Evolutionary conservation across 306 rosid genomes (phyloP).

Genomic region (Calophaca sinica): DNA sequence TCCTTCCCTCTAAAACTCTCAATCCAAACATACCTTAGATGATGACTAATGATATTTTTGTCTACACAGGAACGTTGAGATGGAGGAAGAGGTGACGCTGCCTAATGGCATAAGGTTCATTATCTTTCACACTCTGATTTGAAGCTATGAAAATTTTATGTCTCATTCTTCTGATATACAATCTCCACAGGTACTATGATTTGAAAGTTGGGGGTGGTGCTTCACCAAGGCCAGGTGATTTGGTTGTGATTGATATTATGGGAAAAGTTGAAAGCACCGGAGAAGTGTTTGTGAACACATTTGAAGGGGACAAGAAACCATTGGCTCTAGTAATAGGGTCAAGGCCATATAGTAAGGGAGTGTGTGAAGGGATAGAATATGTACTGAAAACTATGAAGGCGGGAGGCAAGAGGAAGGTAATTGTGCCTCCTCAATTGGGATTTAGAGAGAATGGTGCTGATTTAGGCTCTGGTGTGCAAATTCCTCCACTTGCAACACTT

Average conservation of each 20-base stretch:
- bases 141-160: neutral
- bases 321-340: slow-evolving; percentile 91
- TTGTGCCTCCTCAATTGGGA: slow-evolving; percentile 77
- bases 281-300: slow-evolving; percentile 85
- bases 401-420: slow-evolving; percentile 83
- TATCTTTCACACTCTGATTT: slow-evolving; percentile 6
- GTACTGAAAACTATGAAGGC: slow-evolving; percentile 76
- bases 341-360: slow-evolving; percentile 88
- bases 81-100: slow-evolving; percentile 77
- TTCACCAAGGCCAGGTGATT: slow-evolving; percentile 73
- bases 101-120: slow-evolving; percentile 88
- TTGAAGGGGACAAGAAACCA: slow-evolving; percentile 69
- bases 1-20: too few species aligned
- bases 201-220: slow-evolving; percentile 79
- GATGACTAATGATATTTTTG: slow-evolving; percentile 32
- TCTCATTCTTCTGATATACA: slow-evolving; percentile 7
- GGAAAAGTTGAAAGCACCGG: slow-evolving; percentile 65
- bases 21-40: too few species aligned
- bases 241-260: slow-evolving; percentile 80
- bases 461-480: slow-evolving; percentile 73
- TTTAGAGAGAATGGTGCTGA: slow-evolving; percentile 88
- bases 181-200: slow-evolving; percentile 58
- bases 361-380: slow-evolving; percentile 91
- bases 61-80: slow-evolving; percentile 57
- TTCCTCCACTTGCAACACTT: slow-evolving; percentile 84